Evolutionary conservation across 208 protist genomes (phyloP).

Genomic region (Leishmania braziliensis): DNA sequence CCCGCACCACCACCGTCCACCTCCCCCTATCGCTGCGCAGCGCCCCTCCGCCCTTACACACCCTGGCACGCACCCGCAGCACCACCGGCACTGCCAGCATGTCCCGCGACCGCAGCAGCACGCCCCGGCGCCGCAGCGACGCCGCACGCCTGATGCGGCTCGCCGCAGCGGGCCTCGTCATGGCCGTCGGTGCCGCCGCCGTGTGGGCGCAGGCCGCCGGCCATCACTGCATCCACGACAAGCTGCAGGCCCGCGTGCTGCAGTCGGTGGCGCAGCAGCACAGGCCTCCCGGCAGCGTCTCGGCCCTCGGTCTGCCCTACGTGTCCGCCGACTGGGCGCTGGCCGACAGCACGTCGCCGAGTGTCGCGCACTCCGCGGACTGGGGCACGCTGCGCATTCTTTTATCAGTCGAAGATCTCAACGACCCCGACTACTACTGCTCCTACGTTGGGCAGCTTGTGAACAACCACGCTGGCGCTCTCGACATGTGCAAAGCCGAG

Average conservation of each 20-base stretch:
- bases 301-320: slow-evolving; percentile 8
- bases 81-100: not conserved
- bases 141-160: slow-evolving; percentile 17
- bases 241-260: slow-evolving; percentile 32
- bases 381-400: too few species aligned
- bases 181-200: slow-evolving; percentile 3
- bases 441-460: too few species aligned
- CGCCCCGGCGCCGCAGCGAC: slow-evolving; percentile 15
- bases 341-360: too few species aligned
- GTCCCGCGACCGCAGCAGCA: not conserved
- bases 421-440: too few species aligned
- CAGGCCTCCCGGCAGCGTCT: not conserved
- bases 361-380: too few species aligned
- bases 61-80: not conserved
- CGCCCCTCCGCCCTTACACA: not conserved
- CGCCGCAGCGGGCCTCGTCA: not conserved
- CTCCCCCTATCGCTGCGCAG: too few species aligned
- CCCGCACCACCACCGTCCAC: too few species aligned
- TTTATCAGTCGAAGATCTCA: too few species aligned
- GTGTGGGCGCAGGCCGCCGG: slow-evolving; percentile 17
- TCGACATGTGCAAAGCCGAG: too few species aligned
- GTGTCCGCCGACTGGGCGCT: slow-evolving; percentile 3
- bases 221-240: slow-evolving; percentile 22
- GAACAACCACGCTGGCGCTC: too few species aligned
- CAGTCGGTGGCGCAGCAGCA: slow-evolving; percentile 9